Evolutionary conservation across 139 green algal species (phyloP), one percentile per base, ranked within the genome.

Genomic region (Chlorella sp.): DNA sequence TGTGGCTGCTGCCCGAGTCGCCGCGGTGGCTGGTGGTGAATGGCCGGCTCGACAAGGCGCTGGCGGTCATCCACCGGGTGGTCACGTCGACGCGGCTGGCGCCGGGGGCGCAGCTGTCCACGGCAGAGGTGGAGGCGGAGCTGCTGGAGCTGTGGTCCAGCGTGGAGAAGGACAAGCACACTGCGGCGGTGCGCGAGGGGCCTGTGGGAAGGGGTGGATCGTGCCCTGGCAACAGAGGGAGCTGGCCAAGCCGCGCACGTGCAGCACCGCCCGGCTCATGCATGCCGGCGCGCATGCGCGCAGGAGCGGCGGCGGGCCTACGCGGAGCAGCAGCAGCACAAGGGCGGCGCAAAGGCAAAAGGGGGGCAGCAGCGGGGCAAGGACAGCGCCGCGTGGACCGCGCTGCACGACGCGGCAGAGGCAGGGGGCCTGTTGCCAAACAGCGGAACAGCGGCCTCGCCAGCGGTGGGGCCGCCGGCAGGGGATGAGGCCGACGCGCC

Each of bases 11-110:
- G 63, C 93, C 93, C 1, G 93, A 97, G 83, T 93, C 85, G 0
- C 91, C 86, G 3, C 81, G 91, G 38, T 97, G 92, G 92, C 86
- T 96, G 68, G 91, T 96, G 11, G 82, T 90, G 61, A 79, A 79
- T 1, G 82, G 81, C 5, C 68, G 82, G 14, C 82, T 95, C 45
- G 87, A 95, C 43, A 79, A 90, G 43, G 92, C 92, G 9, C 82
- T 97, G 43, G 64, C 64, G 2, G 87, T 91, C 33, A 88, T 96
- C n/a, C 88, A 91, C 69, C 45, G 40, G 6, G 51, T 89, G 4
- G 74, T 79, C 43, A 90, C 74, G 45, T 60, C 43, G 35, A 63
- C n/a, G n/a, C 35, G 50, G 11, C 69, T 90, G 50, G 78, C 78
- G 3, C 25, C 60, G 36, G 82, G 83, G 77, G 40, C 9, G 23